These are phyloP conservation scores for Mesotaenium endlicherianum DNA, from an alignment of 139 green algal genomes.

Conservation along the genomic window DNA sequence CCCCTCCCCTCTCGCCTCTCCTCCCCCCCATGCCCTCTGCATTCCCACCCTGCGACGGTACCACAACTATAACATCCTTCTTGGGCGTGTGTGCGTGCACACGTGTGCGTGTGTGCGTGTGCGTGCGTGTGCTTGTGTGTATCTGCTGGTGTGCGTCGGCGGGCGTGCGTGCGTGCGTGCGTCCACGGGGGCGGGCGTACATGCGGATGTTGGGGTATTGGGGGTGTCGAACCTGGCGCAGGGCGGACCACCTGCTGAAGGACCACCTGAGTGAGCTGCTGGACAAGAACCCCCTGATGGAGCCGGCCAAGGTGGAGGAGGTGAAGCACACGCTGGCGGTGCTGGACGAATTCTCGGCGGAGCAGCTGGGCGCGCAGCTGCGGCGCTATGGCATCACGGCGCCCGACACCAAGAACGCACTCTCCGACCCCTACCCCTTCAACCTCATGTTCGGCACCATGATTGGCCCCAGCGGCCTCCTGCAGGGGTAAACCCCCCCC, in stretches of 20 bases:
- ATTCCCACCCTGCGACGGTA: no score
- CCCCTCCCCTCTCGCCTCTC: no score
- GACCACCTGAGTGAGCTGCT: slow-evolving; percentile 75
- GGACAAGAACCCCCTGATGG: slow-evolving; percentile 76
- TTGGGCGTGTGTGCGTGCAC: no score
- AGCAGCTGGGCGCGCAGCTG: slow-evolving; percentile 74
- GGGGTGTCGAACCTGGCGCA: no score
- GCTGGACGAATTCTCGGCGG: slow-evolving; percentile 82
- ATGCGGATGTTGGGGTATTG: no score
- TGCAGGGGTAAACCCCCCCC: slow-evolving; percentile 12
- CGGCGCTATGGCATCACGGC: slow-evolving; percentile 78
- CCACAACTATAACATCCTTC: no score
- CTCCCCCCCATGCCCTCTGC: no score
- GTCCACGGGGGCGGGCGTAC: no score
- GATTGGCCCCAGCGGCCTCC: slow-evolving; percentile 50
- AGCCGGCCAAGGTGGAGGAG: slow-evolving; percentile 61
- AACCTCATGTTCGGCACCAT: slow-evolving; percentile 96
- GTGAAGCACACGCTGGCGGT: slow-evolving; percentile 69
- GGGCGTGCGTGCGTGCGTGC: no score
- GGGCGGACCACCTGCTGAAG: slow-evolving; percentile 94
- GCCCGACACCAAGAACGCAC: slow-evolving; percentile 91
- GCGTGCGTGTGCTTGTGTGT: no score
- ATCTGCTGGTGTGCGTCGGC: neutral
- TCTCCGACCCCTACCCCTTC: slow-evolving; percentile 91
- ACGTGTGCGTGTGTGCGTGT: no score